Evolutionary conservation across 2,329 filamentous ascomycete genomes (phyloP), one percentile per base, ranked within the genome.

Genomic region (Trichoderma lentiforme): DNA sequence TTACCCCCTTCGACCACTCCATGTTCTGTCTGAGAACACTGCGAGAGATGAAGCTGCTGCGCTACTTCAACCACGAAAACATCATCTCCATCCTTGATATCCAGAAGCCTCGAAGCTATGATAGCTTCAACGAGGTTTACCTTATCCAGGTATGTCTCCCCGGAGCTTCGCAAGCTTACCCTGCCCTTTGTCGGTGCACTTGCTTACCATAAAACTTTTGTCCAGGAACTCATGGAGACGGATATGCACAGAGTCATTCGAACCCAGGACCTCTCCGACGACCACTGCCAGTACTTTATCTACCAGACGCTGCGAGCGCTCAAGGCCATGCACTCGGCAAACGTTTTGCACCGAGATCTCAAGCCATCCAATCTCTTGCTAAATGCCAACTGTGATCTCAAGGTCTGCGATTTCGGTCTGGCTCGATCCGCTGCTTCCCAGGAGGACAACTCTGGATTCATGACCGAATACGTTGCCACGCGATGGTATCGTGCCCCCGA

Each of bases 261-360:
- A 77, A 99, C 96, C 51, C 96, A 99, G 84, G 96, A 99, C 80
- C 90, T 99, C 60, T 98, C 96, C 47, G 96, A 99, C 82, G 96
- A 99, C 82, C 96, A 99, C 83, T 99, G 96, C 89, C 96, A 99
- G 83, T 99, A 99, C 86, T 99, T 99, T 85, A 99, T 99, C 84
- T 99, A 99, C 87, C 96, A 99, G 86, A 99, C 96, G 2, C 90
- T 99, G 72, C 94, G 96, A 78, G 96, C 95, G 12, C 87, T 99
- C 78, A 99, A 99, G 87, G 96, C 96, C 51, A 98, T 99, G 95
- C 96, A 99, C 85, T 98, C 96, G 15, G 96, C 96, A 75, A 98
- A 99, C 79, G 96, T 99, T 62, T 90, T 99, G 12, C 96, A 99
- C 82, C 92, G 96, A 81, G 96, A 99, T 83, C 86, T 99, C 77